These are phyloP conservation scores for Peziza echinospora DNA, from an alignment of 495 filamentous ascomycete species.

Conservation along the genomic window DNA sequence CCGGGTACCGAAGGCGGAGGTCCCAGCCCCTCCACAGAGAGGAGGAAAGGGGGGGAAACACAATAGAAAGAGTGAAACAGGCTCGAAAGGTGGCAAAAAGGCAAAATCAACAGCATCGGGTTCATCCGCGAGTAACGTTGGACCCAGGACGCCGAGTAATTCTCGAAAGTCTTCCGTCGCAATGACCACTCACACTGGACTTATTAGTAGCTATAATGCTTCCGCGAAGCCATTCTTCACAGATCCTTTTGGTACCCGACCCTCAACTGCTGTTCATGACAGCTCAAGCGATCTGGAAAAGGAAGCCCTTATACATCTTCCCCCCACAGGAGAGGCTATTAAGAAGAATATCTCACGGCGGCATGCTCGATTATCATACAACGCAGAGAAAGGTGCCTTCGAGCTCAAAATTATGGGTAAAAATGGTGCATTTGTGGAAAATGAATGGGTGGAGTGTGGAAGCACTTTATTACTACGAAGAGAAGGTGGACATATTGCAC, in stretches of 20 bases:
- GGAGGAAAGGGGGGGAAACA: not conserved
- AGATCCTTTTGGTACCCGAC: not conserved
- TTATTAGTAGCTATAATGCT: not conserved
- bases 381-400: slow-evolving; percentile 48
- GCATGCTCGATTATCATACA: slow-evolving; percentile 69
- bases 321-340: slow-evolving; percentile 1
- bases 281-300: not conserved
- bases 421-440: slow-evolving; percentile 72
- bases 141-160: not conserved
- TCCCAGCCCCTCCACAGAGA: not conserved
- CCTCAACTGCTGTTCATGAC: not conserved
- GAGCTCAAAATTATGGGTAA: slow-evolving; percentile 61
- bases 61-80: too few species aligned
- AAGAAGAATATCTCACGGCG: slow-evolving; percentile 57
- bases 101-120: slow-evolving; percentile 7
- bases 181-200: not conserved
- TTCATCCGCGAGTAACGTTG: not conserved
- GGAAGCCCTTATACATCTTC: slow-evolving; percentile 16
- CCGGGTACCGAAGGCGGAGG: slow-evolving; percentile 12
- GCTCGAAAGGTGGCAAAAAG: not conserved
- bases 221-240: not conserved
- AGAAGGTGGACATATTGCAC: not conserved
- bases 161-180: not conserved
- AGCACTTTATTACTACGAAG: slow-evolving; percentile 13
- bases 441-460: slow-evolving; percentile 26